Evolutionary conservation across 2,329 filamentous ascomycete species (phyloP), one percentile per base, ranked within the genome.

Genomic region (Hypoxylon sp.): DNA sequence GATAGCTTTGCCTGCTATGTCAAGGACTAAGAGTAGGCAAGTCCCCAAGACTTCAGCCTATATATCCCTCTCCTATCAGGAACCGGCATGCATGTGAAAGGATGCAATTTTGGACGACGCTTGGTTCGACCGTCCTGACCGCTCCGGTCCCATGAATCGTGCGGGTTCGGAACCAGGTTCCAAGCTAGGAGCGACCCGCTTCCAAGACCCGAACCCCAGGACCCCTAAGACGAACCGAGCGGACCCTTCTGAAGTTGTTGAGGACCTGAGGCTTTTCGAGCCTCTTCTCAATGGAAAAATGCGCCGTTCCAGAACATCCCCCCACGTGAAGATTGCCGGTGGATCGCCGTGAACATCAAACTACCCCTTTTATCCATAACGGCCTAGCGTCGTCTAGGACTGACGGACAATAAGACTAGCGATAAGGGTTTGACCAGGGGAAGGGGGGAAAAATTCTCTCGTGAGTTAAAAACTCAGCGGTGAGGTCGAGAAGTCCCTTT

Each of bases 241-340:
- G 46, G 49, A 45, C 55, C 48, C 43, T 37, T 20, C n/a, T 27
- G 50, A 33, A 54, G 45, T 11, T 48, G 61, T 64, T 64, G 61
- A 64, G 61, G 45, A n/a, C n/a, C n/a, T n/a, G n/a, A n/a, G n/a
- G n/a, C n/a, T n/a, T n/a, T n/a, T n/a, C n/a, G n/a, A n/a, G n/a
- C n/a, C 48, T 56, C 48, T 46, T 54, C 58, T 61, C 61, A 62
- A 64, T 52, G 58, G n/a, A n/a, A 62, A 62, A 51, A 58, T 61
- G 45, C n/a, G 43, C n/a, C 47, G 47, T 54, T 58, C 57, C 54
- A 55, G 43, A 48, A 17, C 31, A 17, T 15, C 35, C 60, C 60
- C 54, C 55, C 55, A 61, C 57, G 52, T 54, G 55, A 58, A 58
- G 48, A 45, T 43, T 38, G 53, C 40, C 50, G 49, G 58, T 58